phyloP scores from a whole-genome alignment of 2,329 filamentous ascomycete species.

The Pseudocercospora pini-densiflorae region DNA sequence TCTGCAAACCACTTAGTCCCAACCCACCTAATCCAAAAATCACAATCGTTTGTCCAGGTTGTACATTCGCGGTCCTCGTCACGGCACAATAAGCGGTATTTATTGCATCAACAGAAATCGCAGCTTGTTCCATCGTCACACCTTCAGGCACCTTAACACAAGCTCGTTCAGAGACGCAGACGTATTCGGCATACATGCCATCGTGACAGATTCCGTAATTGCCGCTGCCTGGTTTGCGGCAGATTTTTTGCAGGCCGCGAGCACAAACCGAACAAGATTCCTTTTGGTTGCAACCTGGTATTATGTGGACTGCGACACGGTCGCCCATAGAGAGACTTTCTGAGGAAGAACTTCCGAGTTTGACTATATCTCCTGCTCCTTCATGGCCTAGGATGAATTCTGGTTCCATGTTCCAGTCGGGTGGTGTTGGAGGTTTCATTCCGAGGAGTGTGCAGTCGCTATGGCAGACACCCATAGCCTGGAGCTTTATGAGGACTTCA shows the following conservation, averaged over 20 bases:
- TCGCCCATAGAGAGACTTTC: conserved; percentile 32
- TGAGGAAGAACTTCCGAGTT: conserved; percentile 22
- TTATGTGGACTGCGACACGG: conserved; percentile 40
- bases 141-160: conserved; percentile 34
- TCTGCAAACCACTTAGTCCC: conserved; percentile 49
- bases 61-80: conserved; percentile 43
- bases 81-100: conserved; percentile 50
- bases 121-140: conserved; percentile 33
- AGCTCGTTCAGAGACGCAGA: conserved; percentile 35
- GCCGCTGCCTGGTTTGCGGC: conserved; percentile 38
- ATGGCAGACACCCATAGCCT: conserved; percentile 43
- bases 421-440: conserved; percentile 21
- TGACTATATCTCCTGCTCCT: conserved; percentile 29
- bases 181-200: conserved; percentile 50
- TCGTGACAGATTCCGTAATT: conserved; percentile 53
- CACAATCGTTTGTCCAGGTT: conserved; percentile 43
- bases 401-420: conserved; percentile 13
- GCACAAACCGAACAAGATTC: conserved; percentile 46
- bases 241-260: conserved; percentile 45
- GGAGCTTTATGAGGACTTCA: conserved; percentile 40
- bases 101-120: conserved; percentile 49
- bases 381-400: conserved; percentile 32
- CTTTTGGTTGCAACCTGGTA: conserved; percentile 42
- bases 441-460: conserved; percentile 41
- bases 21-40: conserved; percentile 49